Evolutionary conservation across 306 rosid genomes (phyloP).

Genomic region (Begonia masoniana): DNA sequence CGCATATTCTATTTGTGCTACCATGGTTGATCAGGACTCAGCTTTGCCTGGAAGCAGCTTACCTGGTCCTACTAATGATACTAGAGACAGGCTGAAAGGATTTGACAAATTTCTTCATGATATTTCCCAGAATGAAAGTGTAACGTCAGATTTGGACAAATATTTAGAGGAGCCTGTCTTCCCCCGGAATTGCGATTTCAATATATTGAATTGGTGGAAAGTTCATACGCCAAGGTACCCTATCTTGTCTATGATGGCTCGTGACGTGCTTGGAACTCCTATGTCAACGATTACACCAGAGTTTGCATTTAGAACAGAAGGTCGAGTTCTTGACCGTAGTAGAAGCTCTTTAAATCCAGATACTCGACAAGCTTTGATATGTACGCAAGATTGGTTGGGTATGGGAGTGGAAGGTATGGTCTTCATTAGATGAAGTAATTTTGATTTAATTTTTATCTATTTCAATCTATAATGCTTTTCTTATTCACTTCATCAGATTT

Average conservation of each 20-base stretch:
- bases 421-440: constrained; percentile 1
- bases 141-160: constrained; percentile 75
- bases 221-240: constrained; percentile 98
- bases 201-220: constrained; percentile 91
- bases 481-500: constrained; percentile 34
- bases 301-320: constrained; percentile 42
- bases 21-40: constrained; percentile 83
- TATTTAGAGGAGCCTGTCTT: constrained; percentile 89
- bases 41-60: constrained; percentile 76
- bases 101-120: constrained; percentile 89
- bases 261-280: constrained; percentile 89
- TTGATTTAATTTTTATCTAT: constrained; percentile 8
- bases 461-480: neutral
- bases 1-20: constrained; percentile 68
- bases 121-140: constrained; percentile 57
- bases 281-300: constrained; percentile 81
- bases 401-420: constrained; percentile 51
- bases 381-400: constrained; percentile 87
- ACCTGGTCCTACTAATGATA: constrained; percentile 48
- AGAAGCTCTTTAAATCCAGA: constrained; percentile 48
- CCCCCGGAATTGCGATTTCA: constrained; percentile 76
- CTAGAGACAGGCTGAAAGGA: constrained; percentile 81
- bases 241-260: constrained; percentile 92
- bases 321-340: constrained; percentile 61
- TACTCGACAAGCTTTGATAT: constrained; percentile 67